phyloP scores from a whole-genome alignment of 164 flowering plant genomes.

The Stephania japonica region DNA sequence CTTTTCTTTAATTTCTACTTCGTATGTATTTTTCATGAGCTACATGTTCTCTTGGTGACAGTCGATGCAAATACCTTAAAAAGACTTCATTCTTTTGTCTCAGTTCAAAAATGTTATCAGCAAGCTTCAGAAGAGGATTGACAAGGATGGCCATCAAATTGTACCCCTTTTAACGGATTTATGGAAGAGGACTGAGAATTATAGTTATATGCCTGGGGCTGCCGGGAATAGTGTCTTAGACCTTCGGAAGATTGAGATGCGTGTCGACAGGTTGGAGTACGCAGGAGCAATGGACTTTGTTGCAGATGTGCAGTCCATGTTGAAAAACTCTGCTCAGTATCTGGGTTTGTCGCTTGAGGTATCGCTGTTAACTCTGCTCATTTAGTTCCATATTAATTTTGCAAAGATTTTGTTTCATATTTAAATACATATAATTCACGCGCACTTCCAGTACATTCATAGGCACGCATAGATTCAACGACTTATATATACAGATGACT shows the following conservation, averaged over 20 bases:
- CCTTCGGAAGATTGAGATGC: conserved; percentile 62
- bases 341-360: conserved; percentile 77
- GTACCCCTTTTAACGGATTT: conserved; percentile 71
- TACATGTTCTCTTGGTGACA: background rate
- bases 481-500: too few species aligned
- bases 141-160: conserved; percentile 78
- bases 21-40: background rate
- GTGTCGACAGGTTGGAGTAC: conserved; percentile 71
- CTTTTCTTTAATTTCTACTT: background rate
- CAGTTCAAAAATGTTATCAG: conserved; percentile 87
- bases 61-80: background rate
- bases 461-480: too few species aligned
- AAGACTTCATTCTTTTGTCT: conserved; percentile 15
- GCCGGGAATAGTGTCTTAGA: conserved; percentile 45
- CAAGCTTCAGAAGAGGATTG: conserved; percentile 83
- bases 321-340: conserved; percentile 62
- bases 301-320: conserved; percentile 75
- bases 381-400: too few species aligned
- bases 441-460: too few species aligned
- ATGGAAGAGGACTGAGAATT: conserved; percentile 66
- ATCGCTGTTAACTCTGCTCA: conserved; percentile 15
- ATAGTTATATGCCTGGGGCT: conserved; percentile 33
- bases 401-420: too few species aligned
- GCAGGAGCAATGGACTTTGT: conserved; percentile 74
- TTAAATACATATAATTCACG: too few species aligned